A percentile compares a stretch with the other conserved stretches of the same genome.
These are phyloP conservation scores for Thelephora aurantiotincta DNA, from an alignment of 768 basidiomycete genomes.

Conservation along the genomic window DNA sequence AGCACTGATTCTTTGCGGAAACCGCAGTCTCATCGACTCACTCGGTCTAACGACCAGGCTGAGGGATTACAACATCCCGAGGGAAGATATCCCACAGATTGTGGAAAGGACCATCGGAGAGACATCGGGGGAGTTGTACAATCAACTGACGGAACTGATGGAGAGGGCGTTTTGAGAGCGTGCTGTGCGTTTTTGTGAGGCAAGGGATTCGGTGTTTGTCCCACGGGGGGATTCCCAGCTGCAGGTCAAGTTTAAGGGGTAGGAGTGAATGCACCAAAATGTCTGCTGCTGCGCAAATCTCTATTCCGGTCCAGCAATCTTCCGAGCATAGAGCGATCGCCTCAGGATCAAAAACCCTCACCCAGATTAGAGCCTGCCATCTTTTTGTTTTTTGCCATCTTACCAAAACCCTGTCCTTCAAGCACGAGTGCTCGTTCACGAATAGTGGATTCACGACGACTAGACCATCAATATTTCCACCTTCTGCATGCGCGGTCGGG, in stretches of 20 bases:
- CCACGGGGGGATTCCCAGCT: too few relatives aligned
- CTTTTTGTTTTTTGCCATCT: too few relatives aligned
- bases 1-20: not conserved
- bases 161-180: not conserved
- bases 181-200: not conserved
- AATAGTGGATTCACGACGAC: too few relatives aligned
- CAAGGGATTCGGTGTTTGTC: not conserved
- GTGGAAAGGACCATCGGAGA: conserved; percentile 33
- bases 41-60: conserved; percentile 48
- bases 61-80: conserved; percentile 49
- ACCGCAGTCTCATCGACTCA: conserved; percentile 36
- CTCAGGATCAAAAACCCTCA: too few relatives aligned
- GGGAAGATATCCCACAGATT: conserved; percentile 35
- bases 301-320: too few relatives aligned
- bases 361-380: too few relatives aligned
- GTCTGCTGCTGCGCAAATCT: too few relatives aligned
- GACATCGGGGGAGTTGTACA: not conserved
- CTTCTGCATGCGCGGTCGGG: not conserved
- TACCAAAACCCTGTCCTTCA: too few relatives aligned
- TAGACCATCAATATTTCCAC: not conserved
- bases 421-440: too few relatives aligned
- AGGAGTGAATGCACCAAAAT: too few relatives aligned
- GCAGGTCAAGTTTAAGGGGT: too few relatives aligned
- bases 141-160: not conserved
- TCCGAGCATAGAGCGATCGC: too few relatives aligned